These are phyloP conservation scores for carrot (Daucus carota) DNA, from an alignment of 129 eudicot species.

Conservation along the genomic window DH1_v3.0 NC_030388.2:7901001-7901500, in stretches of 20 bases:
- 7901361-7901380: constrained; percentile 33
- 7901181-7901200: constrained; percentile 90
- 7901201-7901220: constrained; percentile 86
- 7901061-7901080: neutral
- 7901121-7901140: neutral
- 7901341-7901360: constrained; percentile 72
- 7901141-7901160: too few relatives aligned
- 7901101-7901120: too few relatives aligned
- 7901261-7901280: constrained; percentile 74
- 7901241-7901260: constrained; percentile 87
- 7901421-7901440: neutral
- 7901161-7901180: constrained; percentile 34
- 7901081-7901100: neutral
- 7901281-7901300: constrained; percentile 97
- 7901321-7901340: constrained; percentile 58
- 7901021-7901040: constrained; percentile 8
- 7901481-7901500: neutral
- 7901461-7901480: neutral
- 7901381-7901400: constrained; percentile 58
- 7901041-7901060: neutral
- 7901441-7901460: neutral
- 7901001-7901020: neutral
- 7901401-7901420: constrained; percentile 36
- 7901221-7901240: constrained; percentile 84
- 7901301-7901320: constrained; percentile 70